Conservation (phyloP, 257 asterid species). For the Capsicum chinense region DNA sequence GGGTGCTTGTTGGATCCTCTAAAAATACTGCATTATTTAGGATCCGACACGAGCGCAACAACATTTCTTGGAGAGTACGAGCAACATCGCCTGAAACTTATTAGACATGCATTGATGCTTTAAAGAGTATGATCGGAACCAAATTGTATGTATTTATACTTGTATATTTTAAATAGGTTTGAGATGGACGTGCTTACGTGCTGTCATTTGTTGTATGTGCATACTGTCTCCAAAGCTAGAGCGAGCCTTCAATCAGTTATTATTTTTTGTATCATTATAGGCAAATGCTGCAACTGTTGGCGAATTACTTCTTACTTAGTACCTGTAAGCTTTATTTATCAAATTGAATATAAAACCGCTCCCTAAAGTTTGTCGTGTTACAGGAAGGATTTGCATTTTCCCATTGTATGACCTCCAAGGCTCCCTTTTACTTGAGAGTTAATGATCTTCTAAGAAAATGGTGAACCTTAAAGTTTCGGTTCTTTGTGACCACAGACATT, state of each 20-base stretch:
- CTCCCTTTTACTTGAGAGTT: constrained; percentile 85
- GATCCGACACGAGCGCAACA: no score
- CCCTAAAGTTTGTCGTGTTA: constrained; percentile 8
- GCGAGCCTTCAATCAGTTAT: neutral
- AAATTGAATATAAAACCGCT: neutral
- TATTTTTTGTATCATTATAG: neutral
- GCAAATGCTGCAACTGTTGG: neutral
- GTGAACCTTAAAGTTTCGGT: no score
- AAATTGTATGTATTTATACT: neutral
- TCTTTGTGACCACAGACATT: no score
- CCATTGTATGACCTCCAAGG: constrained; percentile 55
- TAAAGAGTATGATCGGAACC: neutral
- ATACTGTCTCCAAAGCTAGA: neutral
- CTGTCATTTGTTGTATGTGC: neutral
- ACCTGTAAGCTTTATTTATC: neutral
- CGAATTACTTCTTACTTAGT: neutral
- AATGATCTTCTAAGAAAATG: constrained; percentile 52
- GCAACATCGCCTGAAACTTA: neutral
- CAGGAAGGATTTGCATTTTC: constrained; percentile 98
- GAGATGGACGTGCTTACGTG: neutral
- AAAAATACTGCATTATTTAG: no score
- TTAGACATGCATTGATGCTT: neutral
- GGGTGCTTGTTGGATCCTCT: no score
- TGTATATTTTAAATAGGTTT: neutral
- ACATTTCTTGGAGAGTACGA: neutral